Base-by-base conservation (phyloP, 75 land plant genomes). In the Larix kaempferi region DNA sequence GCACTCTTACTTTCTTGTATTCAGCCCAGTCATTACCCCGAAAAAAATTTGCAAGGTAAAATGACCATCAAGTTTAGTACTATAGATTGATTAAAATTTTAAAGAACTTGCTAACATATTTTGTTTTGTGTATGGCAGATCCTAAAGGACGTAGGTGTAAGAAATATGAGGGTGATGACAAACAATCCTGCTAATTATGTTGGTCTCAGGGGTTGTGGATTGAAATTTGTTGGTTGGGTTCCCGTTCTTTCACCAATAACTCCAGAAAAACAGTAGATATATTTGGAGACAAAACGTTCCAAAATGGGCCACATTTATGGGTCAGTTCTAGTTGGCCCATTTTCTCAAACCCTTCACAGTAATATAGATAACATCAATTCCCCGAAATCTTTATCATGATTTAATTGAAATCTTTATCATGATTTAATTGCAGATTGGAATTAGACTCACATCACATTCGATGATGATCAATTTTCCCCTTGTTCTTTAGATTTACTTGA, bases 301-400 rank as follows among this genome's bases (percentile, higher is more conserved):
- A 96, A 96, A 78, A 92, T 96, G 99, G 99, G 99, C 25, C 99
- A 96, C 80, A 74, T 94, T 15, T 96, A 96, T 89, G 91, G 90
- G 2, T 81, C 91, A 25, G 89, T 89, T 55, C 16, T 55, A 15
- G 10, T 27, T 37, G 33, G 52, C 27, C 75, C 57, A 6, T 13
- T 54, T 54, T 49, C 75, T 73, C 4, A 33, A 73, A 7, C 26
- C 75, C 29, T 22, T 23, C 33, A 8, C 54, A 49, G 54, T 49
- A 49, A 49, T 49, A 49, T 49, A 10, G 54, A 11, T 49, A 12
- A 49, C 54, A 49, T 49, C 54, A 49, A 49, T 49, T 49, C 54
- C 54, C 11, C 54, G 10, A 49, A 49, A 49, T 49, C 54, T 49
- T 49, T 49, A 2, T 49, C 54, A n/a, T n/a, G n/a, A n/a, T n/a